A percentile compares a stretch with the other conserved stretches of the same genome.
These are phyloP conservation scores for Chionographis japonica DNA, from an alignment of 106 monocot genomes.

Conservation along the genomic window DNA sequence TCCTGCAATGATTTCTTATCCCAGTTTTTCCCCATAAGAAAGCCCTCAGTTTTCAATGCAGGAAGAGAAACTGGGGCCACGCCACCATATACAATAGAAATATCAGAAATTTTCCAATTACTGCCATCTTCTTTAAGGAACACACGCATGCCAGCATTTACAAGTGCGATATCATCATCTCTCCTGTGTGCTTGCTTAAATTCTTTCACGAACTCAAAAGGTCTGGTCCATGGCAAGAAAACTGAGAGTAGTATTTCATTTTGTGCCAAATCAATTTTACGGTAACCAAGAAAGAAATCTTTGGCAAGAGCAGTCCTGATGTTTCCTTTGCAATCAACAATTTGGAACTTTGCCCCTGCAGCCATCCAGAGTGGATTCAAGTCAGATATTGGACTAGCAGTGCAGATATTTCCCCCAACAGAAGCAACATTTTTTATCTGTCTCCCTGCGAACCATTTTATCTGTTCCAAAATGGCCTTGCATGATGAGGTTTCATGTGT, in stretches of 20 bases:
- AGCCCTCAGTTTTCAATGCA: slow-evolving; percentile 58
- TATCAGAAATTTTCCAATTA: slow-evolving; percentile 59
- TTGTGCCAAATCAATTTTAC: slow-evolving; percentile 65
- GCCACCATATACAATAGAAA: slow-evolving; percentile 87
- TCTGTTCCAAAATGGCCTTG: slow-evolving; percentile 71
- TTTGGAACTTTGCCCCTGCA: slow-evolving; percentile 57
- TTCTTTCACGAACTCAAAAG: slow-evolving; percentile 91
- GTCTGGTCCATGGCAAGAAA: slow-evolving; percentile 82
- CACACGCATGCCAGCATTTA: slow-evolving; percentile 95
- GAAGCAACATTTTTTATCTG: slow-evolving; percentile 97
- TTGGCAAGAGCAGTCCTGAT: slow-evolving; percentile 52
- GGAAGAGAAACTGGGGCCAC: slow-evolving; percentile 72
- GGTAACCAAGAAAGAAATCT: slow-evolving; percentile 88
- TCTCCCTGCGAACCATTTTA: slow-evolving; percentile 98
- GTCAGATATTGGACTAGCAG: slow-evolving; percentile 99
- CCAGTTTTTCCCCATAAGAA: slow-evolving; percentile 63
- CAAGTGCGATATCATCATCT: slow-evolving; percentile 99
- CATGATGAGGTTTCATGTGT: slow-evolving; percentile 72
- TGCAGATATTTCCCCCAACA: slow-evolving; percentile 96
- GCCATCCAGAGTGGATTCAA: slow-evolving; percentile 98
- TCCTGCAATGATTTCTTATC: slow-evolving; percentile 48
- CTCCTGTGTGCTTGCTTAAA: slow-evolving; percentile 95
- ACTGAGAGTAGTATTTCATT: slow-evolving; percentile 77
- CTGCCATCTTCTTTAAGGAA: slow-evolving; percentile 36
- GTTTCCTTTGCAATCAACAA: slow-evolving; percentile 61